Conservation (phyloP, 2,329 filamentous ascomycete species). For the Diplodia mutila region DNA sequence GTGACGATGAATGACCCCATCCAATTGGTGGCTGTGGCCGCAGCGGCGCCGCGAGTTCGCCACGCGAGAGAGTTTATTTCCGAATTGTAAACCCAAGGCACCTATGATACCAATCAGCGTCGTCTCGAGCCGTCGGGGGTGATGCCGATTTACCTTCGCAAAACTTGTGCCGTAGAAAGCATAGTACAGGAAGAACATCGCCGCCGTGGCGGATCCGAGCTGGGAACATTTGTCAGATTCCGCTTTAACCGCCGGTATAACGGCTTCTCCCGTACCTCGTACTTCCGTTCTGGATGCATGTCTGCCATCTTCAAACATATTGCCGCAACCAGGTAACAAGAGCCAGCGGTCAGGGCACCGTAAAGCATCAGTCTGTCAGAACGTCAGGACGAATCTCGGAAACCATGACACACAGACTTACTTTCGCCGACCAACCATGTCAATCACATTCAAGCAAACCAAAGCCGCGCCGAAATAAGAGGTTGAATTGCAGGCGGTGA, state of each 20-base stretch:
- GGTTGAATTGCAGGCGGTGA: slow-evolving; percentile 31
- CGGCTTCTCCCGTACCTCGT: background rate
- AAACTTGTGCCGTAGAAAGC: slow-evolving; percentile 57
- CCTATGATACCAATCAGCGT: slow-evolving; percentile 42
- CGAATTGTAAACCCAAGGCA: slow-evolving; percentile 50
- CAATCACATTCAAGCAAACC: slow-evolving; percentile 33
- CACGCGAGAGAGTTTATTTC: slow-evolving; percentile 49
- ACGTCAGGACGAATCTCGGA: background rate
- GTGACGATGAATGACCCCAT: slow-evolving; percentile 49
- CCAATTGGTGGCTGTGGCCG: slow-evolving; percentile 53
- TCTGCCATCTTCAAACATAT: background rate
- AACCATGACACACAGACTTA: background rate
- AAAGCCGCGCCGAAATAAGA: slow-evolving; percentile 33
- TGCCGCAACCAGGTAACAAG: background rate
- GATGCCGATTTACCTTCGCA: background rate
- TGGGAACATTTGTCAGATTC: background rate
- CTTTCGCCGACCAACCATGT: slow-evolving; percentile 20
- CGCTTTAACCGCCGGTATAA: too few species aligned
- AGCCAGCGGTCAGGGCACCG: background rate
- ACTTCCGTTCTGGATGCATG: background rate
- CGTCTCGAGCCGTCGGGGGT: rapidly evolving
- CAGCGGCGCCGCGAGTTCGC: slow-evolving; percentile 49
- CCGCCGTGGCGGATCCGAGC: background rate
- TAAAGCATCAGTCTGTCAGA: background rate
- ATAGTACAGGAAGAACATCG: slow-evolving; percentile 53